Evolutionary conservation across 495 filamentous ascomycete species (phyloP).

Genomic region (Neurospora hispaniola): DNA sequence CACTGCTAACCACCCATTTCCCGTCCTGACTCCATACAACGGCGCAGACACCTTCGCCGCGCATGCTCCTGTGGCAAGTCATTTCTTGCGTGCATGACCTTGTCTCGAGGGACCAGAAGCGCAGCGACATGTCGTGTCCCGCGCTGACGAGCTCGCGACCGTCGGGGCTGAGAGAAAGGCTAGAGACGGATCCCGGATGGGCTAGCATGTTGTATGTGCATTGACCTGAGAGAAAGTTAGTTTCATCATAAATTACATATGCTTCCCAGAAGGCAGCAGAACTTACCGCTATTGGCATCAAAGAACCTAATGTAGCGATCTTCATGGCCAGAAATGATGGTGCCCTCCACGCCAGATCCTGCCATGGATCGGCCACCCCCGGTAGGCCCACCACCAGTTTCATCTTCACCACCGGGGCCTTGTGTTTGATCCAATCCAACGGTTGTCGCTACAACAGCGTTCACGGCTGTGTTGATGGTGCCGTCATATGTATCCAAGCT

Average conservation of each 20-base stretch:
- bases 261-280: neutral
- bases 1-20: constrained; percentile 84
- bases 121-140: constrained; percentile 85
- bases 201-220: constrained; percentile 98
- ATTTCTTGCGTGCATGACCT: constrained; percentile 88
- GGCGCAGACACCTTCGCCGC: constrained; percentile 84
- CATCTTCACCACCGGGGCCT: constrained; percentile 45
- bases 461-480: constrained; percentile 72
- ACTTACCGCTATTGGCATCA: constrained; percentile 95
- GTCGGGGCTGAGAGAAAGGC: constrained; percentile 81
- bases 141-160: constrained; percentile 90
- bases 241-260: neutral
- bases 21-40: constrained; percentile 94
- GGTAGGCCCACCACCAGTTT: constrained; percentile 59
- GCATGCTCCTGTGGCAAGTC: constrained; percentile 80
- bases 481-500: constrained; percentile 88
- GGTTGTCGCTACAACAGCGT: constrained; percentile 82
- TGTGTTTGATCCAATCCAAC: constrained; percentile 55
- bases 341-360: constrained; percentile 73
- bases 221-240: constrained; percentile 61
- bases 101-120: constrained; percentile 98
- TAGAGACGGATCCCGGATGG: constrained; percentile 83
- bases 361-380: constrained; percentile 52
- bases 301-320: constrained; percentile 94
- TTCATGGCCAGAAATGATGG: constrained; percentile 91